Percentiles rank a stretch among this genome's conserved stretches.
Evolutionary conservation across 192 early-diverging fungal species (phyloP).

Genomic region (Entomortierella lignicola): DNA sequence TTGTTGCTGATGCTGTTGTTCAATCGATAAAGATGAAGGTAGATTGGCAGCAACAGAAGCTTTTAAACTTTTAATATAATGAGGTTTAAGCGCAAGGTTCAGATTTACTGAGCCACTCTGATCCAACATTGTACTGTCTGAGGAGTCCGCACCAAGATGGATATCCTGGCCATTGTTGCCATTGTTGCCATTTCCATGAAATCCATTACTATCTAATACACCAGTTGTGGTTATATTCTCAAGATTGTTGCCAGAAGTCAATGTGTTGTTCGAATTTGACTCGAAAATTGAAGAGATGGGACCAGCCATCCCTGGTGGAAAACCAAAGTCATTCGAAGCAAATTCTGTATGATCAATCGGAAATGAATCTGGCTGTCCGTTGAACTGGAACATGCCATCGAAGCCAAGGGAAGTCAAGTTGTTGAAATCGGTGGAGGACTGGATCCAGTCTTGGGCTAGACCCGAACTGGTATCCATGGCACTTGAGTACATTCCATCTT

Average conservation of each 20-base stretch:
- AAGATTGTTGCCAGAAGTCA: neutral
- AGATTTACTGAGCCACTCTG: conserved; percentile 23
- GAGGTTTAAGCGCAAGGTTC: conserved; percentile 31
- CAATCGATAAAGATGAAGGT: neutral
- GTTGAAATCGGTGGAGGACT: conserved; percentile 35
- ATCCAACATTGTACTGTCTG: conserved; percentile 1
- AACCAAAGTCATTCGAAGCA: conserved; percentile 44
- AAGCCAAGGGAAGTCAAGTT: conserved; percentile 45
- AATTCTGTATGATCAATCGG: conserved; percentile 51
- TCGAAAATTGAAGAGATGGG: conserved; percentile 40
- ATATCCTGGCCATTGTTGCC: conserved; percentile 9
- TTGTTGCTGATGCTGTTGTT: conserved; percentile 9
- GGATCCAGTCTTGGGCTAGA: conserved; percentile 39
- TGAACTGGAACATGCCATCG: conserved; percentile 47
- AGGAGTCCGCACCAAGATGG: neutral
- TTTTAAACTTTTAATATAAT: conserved; percentile 38
- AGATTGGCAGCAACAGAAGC: conserved; percentile 12
- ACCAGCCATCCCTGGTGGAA: conserved; percentile 33
- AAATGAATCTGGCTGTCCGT: conserved; percentile 35
- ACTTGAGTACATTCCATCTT: conserved; percentile 19
- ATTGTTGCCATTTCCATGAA: conserved; percentile 7
- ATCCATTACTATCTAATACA: conserved; percentile 14
- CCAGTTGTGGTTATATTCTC: neutral
- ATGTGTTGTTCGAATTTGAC: conserved; percentile 4
- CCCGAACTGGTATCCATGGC: conserved; percentile 15